phyloP scores from a whole-genome alignment of 352 stramenopile genomes.

The Saprolegnia diclina region DNA sequence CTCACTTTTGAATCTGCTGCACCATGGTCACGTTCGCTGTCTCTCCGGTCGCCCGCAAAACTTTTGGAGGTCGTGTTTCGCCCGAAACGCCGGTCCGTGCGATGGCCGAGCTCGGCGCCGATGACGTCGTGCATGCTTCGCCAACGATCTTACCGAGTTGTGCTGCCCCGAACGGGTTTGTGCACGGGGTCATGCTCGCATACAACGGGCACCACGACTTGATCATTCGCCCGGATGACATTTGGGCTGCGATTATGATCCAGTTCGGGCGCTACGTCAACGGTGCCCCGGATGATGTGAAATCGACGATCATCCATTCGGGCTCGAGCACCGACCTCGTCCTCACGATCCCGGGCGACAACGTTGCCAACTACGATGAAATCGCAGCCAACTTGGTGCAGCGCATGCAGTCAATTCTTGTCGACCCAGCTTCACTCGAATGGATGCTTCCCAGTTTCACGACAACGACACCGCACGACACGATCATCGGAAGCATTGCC shows the following conservation, averaged over 20 bases:
- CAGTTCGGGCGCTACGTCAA: conserved; percentile 11
- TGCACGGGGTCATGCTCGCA: background rate
- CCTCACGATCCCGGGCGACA: background rate
- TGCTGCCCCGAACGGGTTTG: conserved; percentile 3
- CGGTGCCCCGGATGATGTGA: background rate
- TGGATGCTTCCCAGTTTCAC: conserved; percentile 2
- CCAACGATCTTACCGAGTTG: background rate
- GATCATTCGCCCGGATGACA: conserved; percentile 3
- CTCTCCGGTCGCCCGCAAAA: background rate
- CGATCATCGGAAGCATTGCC: conserved; percentile 4
- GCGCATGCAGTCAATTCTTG: background rate
- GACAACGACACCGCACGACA: conserved; percentile 1
- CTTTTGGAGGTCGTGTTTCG: background rate
- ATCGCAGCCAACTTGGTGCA: background rate
- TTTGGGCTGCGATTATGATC: conserved; percentile 7
- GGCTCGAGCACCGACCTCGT: background rate
- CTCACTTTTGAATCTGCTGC: no score
- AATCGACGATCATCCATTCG: background rate
- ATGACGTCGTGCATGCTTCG: background rate
- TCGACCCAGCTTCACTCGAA: background rate
- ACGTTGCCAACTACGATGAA: background rate
- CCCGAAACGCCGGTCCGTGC: background rate
- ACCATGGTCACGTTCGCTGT: conserved; percentile 9
- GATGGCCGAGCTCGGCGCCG: background rate
- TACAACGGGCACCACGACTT: conserved; percentile 18